Evolutionary conservation across 768 basidiomycete species (phyloP), one percentile per base, ranked within the genome.

Genomic region (Pseudohyphozyma bogoriensis): DNA sequence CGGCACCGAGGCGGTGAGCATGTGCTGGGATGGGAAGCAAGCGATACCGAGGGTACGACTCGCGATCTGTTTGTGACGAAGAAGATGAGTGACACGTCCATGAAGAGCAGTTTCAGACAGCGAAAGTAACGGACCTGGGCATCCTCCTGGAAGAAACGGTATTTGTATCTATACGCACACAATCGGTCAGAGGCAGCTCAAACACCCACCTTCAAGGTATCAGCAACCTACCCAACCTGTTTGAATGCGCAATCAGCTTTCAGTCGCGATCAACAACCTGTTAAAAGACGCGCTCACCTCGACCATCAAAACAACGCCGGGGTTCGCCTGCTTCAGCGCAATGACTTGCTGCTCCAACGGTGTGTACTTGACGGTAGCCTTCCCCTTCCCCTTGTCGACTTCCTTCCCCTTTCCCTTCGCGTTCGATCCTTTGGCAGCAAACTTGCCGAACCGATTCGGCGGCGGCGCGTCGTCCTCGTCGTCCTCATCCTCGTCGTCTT

Each of bases 81-180:
- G n/a, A n/a, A n/a, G n/a, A 39, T 58, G 28, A 63, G 44, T 32
- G 58, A n/a, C n/a, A n/a, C n/a, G n/a, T 85, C 72, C 80, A 82
- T 7, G 83, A 81, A 20, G 86, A 89, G 6, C 82, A 78, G 86
- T 88, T 66, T 42, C 51, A 35, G 24, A 28, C 15, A 46, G 26
- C 11, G 45, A 46, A 46, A 28, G 28, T 12, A 82, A 5, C 24
- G 9, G 24, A 46, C n/a, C 4, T 15, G n/a, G 1, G 89, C 89
- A 69, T 91, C 89, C 26, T 89, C 84, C 51, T 82, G 85, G 68
- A 83, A 90, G 72, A 92, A 90, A 55, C 78, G 70, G 62, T 63
- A 69, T 56, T 85, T 90, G 73, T 91, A 91, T n/a, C n/a, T n/a
- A n/a, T n/a, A n/a, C n/a, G n/a, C n/a, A n/a, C n/a, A n/a, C n/a